Evolutionary conservation across 208 protist genomes (phyloP), one percentile per base, ranked within the genome.

Genomic region (Crithidia brevicula): DNA sequence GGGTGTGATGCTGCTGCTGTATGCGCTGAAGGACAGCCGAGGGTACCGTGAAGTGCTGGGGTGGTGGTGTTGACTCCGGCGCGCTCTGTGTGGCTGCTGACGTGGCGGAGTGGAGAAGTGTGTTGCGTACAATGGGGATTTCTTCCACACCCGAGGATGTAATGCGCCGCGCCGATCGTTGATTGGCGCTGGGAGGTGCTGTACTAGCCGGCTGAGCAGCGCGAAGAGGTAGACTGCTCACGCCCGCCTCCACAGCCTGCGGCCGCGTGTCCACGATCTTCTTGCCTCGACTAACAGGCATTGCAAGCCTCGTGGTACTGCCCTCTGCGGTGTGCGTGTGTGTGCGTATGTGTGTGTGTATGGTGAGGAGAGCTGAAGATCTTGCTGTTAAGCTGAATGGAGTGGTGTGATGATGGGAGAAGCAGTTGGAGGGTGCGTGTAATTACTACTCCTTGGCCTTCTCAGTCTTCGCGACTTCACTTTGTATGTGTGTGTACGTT

Each of bases 21-120:
- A 85, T 82, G 42, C 71, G 71, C 50, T 79, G 67, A 34, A 73
- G 49, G 6, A 86, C 73, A 15, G 65, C 81, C 3, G 33, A 33
- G 0, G 81, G 81, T 4, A 83, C 67, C 7, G 36, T 63, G 15
- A 86, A 81, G 33, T 46, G 66, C 18, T 25, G 61, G 9, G 36
- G 40, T 20, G 72, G 2, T n/a, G 50, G 16, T 25, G 34, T 1
- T 18, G 33, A 28, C 2, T 13, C 16, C 18, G 45, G 10, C 6
- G 28, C 16, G 25, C 9, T 34, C 27, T n/a, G 11, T 4, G 57
- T 18, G 36, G 34, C 22, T n/a, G 45, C 18, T 16, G 51, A 18
- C 1, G 27, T 18, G 8, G 57, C 25, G 36, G 59, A 23, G n/a
- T 15, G n/a, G 46, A 36, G 28, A 4, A 27, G 5, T 30, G 50